Conservation (phyloP, 805 yeast species). For the Zygotorulaspora sp. region DNA sequence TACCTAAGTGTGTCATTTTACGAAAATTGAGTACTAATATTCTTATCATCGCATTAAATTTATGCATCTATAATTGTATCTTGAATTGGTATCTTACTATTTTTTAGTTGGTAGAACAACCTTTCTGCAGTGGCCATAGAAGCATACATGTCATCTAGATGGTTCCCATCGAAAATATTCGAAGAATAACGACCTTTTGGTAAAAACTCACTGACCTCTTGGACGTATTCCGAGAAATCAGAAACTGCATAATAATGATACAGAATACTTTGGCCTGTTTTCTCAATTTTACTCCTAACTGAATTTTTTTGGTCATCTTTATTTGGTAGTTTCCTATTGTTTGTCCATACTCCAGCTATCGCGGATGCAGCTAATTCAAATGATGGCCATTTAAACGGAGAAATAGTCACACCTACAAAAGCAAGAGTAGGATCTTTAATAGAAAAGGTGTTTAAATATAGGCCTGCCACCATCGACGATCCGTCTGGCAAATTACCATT, state of each 20-base stretch:
- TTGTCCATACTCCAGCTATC: slow-evolving; percentile 54
- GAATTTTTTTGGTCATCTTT: slow-evolving; percentile 39
- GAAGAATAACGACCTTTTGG: slow-evolving; percentile 12
- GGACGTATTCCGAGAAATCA: slow-evolving; percentile 8
- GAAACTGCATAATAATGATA: slow-evolving; percentile 38
- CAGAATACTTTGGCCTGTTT: slow-evolving; percentile 21
- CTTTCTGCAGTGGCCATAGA: slow-evolving; percentile 14
- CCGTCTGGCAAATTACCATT: slow-evolving; percentile 10
- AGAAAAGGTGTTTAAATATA: slow-evolving; percentile 44
- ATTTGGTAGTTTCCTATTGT: slow-evolving; percentile 38
- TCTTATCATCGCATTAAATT: too few species aligned
- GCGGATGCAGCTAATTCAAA: slow-evolving; percentile 53
- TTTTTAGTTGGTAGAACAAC: slow-evolving; percentile 15
- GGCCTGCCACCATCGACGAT: slow-evolving; percentile 35
- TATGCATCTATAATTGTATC: slow-evolving; percentile 1
- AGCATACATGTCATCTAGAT: slow-evolving; percentile 11
- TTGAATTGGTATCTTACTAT: slow-evolving; percentile 4
- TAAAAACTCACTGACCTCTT: slow-evolving; percentile 5
- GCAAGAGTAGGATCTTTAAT: slow-evolving; percentile 44
- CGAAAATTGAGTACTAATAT: too few species aligned
- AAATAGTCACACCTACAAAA: slow-evolving; percentile 40
- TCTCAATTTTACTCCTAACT: slow-evolving; percentile 30
- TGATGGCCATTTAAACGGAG: slow-evolving; percentile 45
- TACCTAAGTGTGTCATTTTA: too few species aligned
- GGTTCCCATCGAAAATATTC: slow-evolving; percentile 13